A percentile compares a stretch with the other conserved stretches of the same genome.
Evolutionary conservation across 306 rosid species (phyloP).

Genomic region (Gastrolobium villosum): DNA sequence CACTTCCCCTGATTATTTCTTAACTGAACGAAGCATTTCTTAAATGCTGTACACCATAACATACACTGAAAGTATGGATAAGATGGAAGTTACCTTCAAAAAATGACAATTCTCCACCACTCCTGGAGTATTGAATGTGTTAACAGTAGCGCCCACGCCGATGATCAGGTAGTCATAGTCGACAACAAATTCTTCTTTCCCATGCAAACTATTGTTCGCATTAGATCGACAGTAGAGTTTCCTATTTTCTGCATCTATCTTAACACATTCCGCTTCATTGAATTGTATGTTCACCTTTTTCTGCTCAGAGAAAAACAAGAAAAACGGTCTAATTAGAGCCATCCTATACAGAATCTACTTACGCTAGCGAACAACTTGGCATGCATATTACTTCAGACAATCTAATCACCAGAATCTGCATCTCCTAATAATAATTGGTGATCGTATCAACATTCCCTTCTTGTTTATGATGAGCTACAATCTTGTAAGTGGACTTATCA

Average conservation of each 20-base stretch:
- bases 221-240: conserved; percentile 81
- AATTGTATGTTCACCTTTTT: conserved; percentile 69
- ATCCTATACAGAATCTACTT: conserved; percentile 7
- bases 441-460: not conserved
- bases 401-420: not conserved
- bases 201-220: conserved; percentile 61
- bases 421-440: conserved; percentile 5
- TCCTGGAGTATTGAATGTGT: conserved; percentile 98
- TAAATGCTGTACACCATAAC: not conserved
- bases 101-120: conserved; percentile 94
- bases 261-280: conserved; percentile 88
- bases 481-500: not conserved
- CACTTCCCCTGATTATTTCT: not conserved
- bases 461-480: conserved; percentile 29
- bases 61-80: conserved; percentile 19
- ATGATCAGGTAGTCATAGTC: conserved; percentile 87
- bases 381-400: not conserved
- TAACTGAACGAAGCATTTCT: conserved; percentile 2
- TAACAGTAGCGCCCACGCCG: conserved; percentile 88
- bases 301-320: conserved; percentile 56
- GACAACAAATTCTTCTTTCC: conserved; percentile 72
- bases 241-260: conserved; percentile 88
- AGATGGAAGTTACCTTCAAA: conserved; percentile 70
- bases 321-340: conserved; percentile 19
- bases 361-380: not conserved